Base-by-base conservation (phyloP, 768 basidiomycete species). In the Lactarius deliciosus region DNA sequence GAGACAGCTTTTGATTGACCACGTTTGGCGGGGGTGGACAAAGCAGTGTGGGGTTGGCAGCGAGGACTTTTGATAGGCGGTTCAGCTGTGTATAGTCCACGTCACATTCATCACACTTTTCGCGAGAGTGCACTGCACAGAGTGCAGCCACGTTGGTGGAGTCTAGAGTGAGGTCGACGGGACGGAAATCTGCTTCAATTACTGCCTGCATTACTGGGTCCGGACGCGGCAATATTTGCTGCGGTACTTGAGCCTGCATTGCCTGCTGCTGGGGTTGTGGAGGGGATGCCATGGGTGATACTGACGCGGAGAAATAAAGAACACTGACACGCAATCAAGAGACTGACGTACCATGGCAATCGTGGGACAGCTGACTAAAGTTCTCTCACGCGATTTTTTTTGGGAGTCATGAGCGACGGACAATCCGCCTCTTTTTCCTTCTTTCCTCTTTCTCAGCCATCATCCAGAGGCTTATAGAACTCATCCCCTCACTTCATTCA, bases 1-100 rank as follows among this genome's bases (percentile, higher is more conserved):
- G 85, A 0, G 90, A 84, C 22, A 96, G 79, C 69, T 91, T 89
- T 72, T 88, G 87, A 9, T 88, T 87, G 59, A 91, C 79, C 57
- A 94, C 81, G 68, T 86, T 89, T 34, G 87, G 84, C 5, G 94
- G 94, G 2, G 94, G 95, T 25, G 88, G 94, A 72, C 91, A 91
- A 58, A 86, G 83, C 20, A 92, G 78, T 68, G 81, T 84, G 34
- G 90, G 88, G 73, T 94, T 88, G 70, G 81, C 76, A 68, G 83
- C 81, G 63, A 95, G 83, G 10, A 91, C 76, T 55, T 85, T 85
- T 11, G 91, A 82, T 64, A 96, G 83, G 25, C 89, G 86, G 76
- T 96, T 97, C 62, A 95, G 80, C 60, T 78, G 78, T 57, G 82
- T 76, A 77, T 90, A 94, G 78, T 97, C 92, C 2, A 89, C 72